A percentile compares a stretch with the other conserved stretches of the same genome.
Evolutionary conservation across 495 filamentous ascomycete species (phyloP).

Genomic region (Penicillium lividum): DNA sequence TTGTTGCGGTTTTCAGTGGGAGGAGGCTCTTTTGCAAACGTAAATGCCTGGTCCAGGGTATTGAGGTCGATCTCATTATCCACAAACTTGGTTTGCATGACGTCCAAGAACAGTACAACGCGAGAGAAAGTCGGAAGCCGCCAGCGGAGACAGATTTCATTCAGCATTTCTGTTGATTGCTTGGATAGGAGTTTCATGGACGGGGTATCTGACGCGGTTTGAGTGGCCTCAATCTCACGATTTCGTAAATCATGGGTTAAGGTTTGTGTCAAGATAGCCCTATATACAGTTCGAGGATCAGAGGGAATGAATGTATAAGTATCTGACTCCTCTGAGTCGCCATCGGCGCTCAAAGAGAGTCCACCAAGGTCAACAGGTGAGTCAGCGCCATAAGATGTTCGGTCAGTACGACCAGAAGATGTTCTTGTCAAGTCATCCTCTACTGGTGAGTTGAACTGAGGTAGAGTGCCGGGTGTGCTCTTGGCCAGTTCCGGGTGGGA

Average conservation of each 20-base stretch:
- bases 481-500: constrained; percentile 85
- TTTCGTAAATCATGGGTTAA: constrained; percentile 68
- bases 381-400: constrained; percentile 68
- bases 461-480: constrained; percentile 52
- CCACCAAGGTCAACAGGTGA: constrained; percentile 75
- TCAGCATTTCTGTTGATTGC: constrained; percentile 77
- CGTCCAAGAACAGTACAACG: constrained; percentile 81
- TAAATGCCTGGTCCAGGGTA: constrained; percentile 80
- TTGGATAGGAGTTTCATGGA: constrained; percentile 73
- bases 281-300: constrained; percentile 79
- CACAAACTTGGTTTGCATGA: constrained; percentile 78
- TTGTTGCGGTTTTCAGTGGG: constrained; percentile 53
- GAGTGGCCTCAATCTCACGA: constrained; percentile 52
- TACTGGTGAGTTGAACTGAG: constrained; percentile 50
- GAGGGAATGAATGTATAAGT: constrained; percentile 86
- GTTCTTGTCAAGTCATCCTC: constrained; percentile 59
- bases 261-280: constrained; percentile 72
- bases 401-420: constrained; percentile 43
- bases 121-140: constrained; percentile 83
- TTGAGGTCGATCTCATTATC: constrained; percentile 80
- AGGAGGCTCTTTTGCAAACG: constrained; percentile 71
- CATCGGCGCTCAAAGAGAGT: constrained; percentile 59
- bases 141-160: constrained; percentile 86
- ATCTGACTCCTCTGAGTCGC: constrained; percentile 49
- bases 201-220: constrained; percentile 51